Evolutionary conservation across 2,329 filamentous ascomycete genomes (phyloP).

Genomic region (Colletotrichum tropicicola): DNA sequence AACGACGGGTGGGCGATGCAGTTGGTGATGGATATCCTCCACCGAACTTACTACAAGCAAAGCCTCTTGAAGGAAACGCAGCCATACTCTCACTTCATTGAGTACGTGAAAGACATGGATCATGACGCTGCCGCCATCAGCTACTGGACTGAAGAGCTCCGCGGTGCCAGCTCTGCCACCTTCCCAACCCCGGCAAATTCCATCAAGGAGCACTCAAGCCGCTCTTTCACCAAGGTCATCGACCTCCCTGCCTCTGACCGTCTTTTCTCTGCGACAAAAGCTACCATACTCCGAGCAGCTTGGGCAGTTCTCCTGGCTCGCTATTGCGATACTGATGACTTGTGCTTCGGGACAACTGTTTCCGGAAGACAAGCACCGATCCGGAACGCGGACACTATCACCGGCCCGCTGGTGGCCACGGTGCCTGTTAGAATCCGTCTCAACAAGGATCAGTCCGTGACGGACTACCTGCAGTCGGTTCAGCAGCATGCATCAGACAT

Average conservation of each 20-base stretch:
- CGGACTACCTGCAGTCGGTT: slow-evolving; percentile 32
- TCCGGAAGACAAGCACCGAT: slow-evolving; percentile 30
- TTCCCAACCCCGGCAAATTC: no score
- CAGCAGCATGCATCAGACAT: slow-evolving; percentile 39
- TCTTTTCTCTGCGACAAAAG: background rate
- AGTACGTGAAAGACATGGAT: slow-evolving; percentile 6
- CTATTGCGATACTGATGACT: slow-evolving; percentile 29
- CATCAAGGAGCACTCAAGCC: no score
- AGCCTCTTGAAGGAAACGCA: slow-evolving; percentile 23
- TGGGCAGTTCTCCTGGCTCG: slow-evolving; percentile 37
- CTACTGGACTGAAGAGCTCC: slow-evolving; percentile 28
- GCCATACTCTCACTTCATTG: slow-evolving; percentile 26
- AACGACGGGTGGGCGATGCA: background rate
- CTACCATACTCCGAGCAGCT: slow-evolving; percentile 35
- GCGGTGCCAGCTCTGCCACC: slow-evolving; percentile 4
- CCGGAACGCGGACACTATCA: slow-evolving; percentile 21
- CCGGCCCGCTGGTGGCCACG: slow-evolving; percentile 31
- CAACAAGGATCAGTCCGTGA: background rate
- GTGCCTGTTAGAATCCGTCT: slow-evolving; percentile 30
- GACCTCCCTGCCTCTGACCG: no score
- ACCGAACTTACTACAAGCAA: slow-evolving; percentile 12
- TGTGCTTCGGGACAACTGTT: background rate
- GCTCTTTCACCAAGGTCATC: no score
- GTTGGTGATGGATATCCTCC: slow-evolving; percentile 18
- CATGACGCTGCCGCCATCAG: background rate